Evolutionary conservation across 2,329 filamentous ascomycete species (phyloP).

Genomic region (Mycosphaerella sp.): DNA sequence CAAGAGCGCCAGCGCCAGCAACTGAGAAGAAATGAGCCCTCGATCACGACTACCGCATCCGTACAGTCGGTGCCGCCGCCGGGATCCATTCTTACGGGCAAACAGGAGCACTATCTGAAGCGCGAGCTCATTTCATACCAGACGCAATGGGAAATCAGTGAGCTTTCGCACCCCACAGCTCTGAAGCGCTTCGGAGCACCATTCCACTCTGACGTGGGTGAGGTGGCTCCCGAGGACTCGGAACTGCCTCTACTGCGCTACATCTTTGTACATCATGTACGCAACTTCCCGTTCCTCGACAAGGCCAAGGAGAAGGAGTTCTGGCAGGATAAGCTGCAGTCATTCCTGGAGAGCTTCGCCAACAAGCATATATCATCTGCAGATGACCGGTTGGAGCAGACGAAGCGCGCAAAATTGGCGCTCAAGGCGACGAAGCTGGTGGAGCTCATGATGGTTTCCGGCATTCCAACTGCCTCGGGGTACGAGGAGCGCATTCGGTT

Average conservation of each 20-base stretch:
- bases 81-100: slow-evolving; percentile 70
- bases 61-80: slow-evolving; percentile 46
- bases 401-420: slow-evolving; percentile 86
- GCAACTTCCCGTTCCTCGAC: slow-evolving; percentile 96
- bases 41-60: slow-evolving; percentile 32
- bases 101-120: slow-evolving; percentile 98
- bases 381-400: slow-evolving; percentile 91
- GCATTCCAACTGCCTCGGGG: slow-evolving; percentile 87
- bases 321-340: slow-evolving; percentile 96
- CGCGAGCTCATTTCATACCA: slow-evolving; percentile 88
- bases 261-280: slow-evolving; percentile 96
- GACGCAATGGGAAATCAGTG: slow-evolving; percentile 81
- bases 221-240: slow-evolving; percentile 87
- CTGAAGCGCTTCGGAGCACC: slow-evolving; percentile 92
- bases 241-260: slow-evolving; percentile 89
- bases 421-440: slow-evolving; percentile 92
- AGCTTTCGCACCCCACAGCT: slow-evolving; percentile 91
- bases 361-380: slow-evolving; percentile 96
- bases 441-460: slow-evolving; percentile 99
- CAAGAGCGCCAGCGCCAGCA: slow-evolving; percentile 21
- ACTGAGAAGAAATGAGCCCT: slow-evolving; percentile 24
- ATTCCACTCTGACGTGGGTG: slow-evolving; percentile 85
- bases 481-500: slow-evolving; percentile 98
- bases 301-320: slow-evolving; percentile 98
- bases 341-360: slow-evolving; percentile 94